Percentiles rank a stretch among this genome's conserved stretches.
These are phyloP conservation scores for Monilinia fructigena DNA, from an alignment of 2,329 filamentous ascomycete genomes.

Conservation along the genomic window DNA sequence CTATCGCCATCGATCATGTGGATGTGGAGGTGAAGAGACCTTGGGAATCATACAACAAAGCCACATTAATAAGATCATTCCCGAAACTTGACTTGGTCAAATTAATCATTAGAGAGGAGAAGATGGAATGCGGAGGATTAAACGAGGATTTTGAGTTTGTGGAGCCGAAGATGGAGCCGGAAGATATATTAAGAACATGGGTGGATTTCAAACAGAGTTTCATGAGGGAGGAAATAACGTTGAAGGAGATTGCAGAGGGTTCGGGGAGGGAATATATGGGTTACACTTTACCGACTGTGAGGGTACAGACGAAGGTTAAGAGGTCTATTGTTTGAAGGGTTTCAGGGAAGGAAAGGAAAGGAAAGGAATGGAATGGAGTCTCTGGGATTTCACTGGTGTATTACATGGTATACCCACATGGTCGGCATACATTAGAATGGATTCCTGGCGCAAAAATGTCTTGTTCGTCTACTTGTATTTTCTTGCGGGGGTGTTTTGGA, in stretches of 20 bases:
- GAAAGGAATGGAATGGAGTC: background rate
- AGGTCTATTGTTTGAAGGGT: background rate
- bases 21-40: slow-evolving; percentile 46
- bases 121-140: background rate
- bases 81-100: slow-evolving; percentile 37
- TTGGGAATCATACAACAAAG: slow-evolving; percentile 54
- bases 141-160: slow-evolving; percentile 30
- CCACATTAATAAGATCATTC: slow-evolving; percentile 47
- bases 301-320: slow-evolving; percentile 28
- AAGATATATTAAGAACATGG: slow-evolving; percentile 34
- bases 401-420: background rate
- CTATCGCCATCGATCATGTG: slow-evolving; percentile 50
- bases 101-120: slow-evolving; percentile 29
- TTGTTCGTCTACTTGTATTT: background rate
- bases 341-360: background rate
- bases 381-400: background rate
- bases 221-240: slow-evolving; percentile 31
- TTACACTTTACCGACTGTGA: slow-evolving; percentile 34
- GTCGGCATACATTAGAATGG: background rate
- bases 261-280: slow-evolving; percentile 30
- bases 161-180: slow-evolving; percentile 28
- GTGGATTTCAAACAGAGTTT: slow-evolving; percentile 36
- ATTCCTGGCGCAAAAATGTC: background rate
- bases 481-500: background rate
- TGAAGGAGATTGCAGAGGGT: slow-evolving; percentile 33